A percentile compares a stretch with the other conserved stretches of the same genome.
These are phyloP conservation scores for Vitis riparia DNA, from an alignment of 164 flowering plant species.

Conservation along the genomic window DNA sequence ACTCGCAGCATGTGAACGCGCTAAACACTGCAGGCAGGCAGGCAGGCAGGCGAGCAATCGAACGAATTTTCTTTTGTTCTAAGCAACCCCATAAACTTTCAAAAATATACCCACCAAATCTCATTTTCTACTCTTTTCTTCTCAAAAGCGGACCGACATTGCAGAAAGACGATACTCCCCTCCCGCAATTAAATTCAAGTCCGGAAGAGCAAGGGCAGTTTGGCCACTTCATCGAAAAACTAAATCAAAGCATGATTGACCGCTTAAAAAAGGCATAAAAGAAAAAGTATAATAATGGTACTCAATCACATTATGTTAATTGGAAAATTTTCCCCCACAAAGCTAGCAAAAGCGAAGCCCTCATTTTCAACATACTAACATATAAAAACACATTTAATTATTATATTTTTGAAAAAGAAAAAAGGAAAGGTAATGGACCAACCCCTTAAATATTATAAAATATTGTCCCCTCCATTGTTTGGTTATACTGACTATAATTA, in stretches of 20 bases:
- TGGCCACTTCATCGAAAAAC: not conserved
- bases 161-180: too few relatives aligned
- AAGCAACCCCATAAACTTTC: conserved; percentile 11
- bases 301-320: conserved; percentile 11
- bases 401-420: too few relatives aligned
- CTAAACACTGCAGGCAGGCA: not conserved
- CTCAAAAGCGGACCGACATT: not conserved
- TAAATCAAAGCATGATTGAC: conserved; percentile 13
- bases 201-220: not conserved
- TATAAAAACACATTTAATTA: too few relatives aligned
- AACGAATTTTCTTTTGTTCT: conserved; percentile 7
- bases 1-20: not conserved
- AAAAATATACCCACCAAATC: conserved; percentile 16
- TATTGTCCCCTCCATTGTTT: too few relatives aligned
- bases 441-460: too few relatives aligned
- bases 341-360: conserved; percentile 1
- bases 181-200: not conserved
- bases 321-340: conserved; percentile 4
- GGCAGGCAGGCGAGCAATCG: not conserved
- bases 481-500: not conserved
- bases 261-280: conserved; percentile 1
- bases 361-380: conserved; percentile 3
- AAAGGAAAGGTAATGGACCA: too few relatives aligned
- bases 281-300: conserved; percentile 2
- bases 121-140: not conserved